Evolutionary conservation across 805 yeast species (phyloP), one percentile per base, ranked within the genome.

Genomic region (Schizosaccharomyces japonicus): DNA sequence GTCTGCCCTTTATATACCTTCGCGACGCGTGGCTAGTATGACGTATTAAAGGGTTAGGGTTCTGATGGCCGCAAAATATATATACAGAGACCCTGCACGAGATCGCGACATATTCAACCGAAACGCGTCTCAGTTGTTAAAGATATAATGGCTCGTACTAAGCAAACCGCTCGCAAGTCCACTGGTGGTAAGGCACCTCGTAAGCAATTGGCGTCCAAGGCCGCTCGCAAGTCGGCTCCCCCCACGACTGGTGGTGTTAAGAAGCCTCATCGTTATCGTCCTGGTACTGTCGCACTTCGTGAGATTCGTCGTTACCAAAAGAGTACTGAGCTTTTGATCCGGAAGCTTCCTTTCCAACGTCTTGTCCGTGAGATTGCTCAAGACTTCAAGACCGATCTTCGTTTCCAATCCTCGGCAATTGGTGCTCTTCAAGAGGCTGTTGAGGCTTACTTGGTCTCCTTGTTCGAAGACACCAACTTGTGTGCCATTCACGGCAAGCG

Each of bases 401-500:
- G 90, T 69, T 80, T 80, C 75, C 92, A 80, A 68, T 76, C 84
- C 49, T 76, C 84, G 54, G 92, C 92, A 57, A 78, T 80, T 55
- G 87, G 90, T 70, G 90, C 90, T 60, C 73, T 80, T 57, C 92
- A 80, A 70, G 90, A 80, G 71, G 78, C 90, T 54, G 84, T 79
- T 56, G 90, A 80, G 72, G 87, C 90, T 53, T 80, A 79, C 73
- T 72, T 80, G 58, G 87, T 80, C 54, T 78, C 84, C 48, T 71
- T 80, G 58, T 80, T 80, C 58, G 92, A 80, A 70, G 92, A 80
- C 70, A 80, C 92, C 57, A 80, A 80, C 75, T 73, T 80, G 68
- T 80, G 90, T 71, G 92, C 92, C 59, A 78, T 80, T 60, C 92
- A 80, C 71, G 92, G 90, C 63, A 80, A 80, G 80, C 79, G 92